phyloP scores from a whole-genome alignment of 805 yeast genomes.

The Kuraishia ogatae region DNA sequence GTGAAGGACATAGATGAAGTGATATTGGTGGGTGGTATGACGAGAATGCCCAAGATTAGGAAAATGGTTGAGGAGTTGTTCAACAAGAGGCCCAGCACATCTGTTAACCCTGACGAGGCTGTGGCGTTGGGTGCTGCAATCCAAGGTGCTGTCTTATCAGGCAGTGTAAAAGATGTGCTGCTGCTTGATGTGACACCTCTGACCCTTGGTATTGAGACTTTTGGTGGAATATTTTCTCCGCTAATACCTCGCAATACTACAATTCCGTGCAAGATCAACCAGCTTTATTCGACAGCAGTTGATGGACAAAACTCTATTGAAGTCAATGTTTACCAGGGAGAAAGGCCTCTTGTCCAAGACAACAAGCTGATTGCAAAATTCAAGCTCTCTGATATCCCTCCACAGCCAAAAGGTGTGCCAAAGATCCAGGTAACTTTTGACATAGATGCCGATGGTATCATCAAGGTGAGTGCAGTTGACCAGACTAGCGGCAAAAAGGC shows the following conservation, averaged over 20 bases:
- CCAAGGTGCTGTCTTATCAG: conserved; percentile 94
- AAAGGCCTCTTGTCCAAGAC: conserved; percentile 91
- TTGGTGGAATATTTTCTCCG: conserved; percentile 93
- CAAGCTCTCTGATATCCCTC: conserved; percentile 84
- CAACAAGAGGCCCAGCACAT: conserved; percentile 78
- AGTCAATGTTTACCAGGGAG: conserved; percentile 97
- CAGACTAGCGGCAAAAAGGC: conserved; percentile 91
- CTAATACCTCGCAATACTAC: conserved; percentile 86
- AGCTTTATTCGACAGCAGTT: conserved; percentile 90
- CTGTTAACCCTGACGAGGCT: conserved; percentile 93
- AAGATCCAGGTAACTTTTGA: conserved; percentile 90
- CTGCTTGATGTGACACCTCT: conserved; percentile 84
- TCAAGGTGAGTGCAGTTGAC: conserved; percentile 91
- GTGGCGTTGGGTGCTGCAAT: conserved; percentile 96
- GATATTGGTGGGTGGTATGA: conserved; percentile 86
- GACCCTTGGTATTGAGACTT: conserved; percentile 90
- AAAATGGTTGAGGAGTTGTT: conserved; percentile 70
- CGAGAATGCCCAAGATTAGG: conserved; percentile 84
- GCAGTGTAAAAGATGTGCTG: conserved; percentile 89
- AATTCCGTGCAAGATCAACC: conserved; percentile 88
- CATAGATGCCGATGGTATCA: conserved; percentile 94
- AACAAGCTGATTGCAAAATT: conserved; percentile 93
- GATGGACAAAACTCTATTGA: conserved; percentile 93
- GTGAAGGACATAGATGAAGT: conserved; percentile 68
- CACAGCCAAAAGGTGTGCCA: conserved; percentile 84